phyloP scores from a whole-genome alignment of 768 basidiomycete species.

The Trametopsis cervina region DNA sequence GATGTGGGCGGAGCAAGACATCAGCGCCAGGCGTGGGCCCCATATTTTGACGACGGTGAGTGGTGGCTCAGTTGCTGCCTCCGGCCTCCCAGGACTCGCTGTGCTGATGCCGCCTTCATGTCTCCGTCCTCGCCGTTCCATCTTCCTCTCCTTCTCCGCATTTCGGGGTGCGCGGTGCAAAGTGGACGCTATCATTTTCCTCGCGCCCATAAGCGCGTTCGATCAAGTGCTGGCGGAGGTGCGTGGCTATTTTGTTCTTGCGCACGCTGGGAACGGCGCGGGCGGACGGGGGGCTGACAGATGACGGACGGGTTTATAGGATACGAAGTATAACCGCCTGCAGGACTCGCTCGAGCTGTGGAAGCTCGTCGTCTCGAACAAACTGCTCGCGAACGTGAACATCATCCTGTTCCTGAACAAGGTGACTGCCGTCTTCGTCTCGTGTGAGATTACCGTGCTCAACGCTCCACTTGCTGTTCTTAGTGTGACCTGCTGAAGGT shows the following conservation, averaged over 20 bases:
- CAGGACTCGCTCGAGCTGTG: slow-evolving; percentile 77
- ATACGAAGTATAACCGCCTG: slow-evolving; percentile 64
- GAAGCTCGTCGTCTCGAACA: slow-evolving; percentile 67
- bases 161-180: no score
- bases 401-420: slow-evolving; percentile 78
- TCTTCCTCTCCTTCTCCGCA: no score
- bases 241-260: slow-evolving; percentile 14
- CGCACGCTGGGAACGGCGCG: not conserved
- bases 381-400: slow-evolving; percentile 64
- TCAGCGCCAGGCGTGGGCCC: slow-evolving; percentile 83
- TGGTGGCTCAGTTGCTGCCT: slow-evolving; percentile 10
- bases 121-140: no score
- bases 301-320: slow-evolving; percentile 37
- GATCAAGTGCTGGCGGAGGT: slow-evolving; percentile 81
- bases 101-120: not conserved
- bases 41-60: slow-evolving; percentile 81
- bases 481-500: slow-evolving; percentile 71
- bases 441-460: not conserved
- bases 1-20: slow-evolving; percentile 80
- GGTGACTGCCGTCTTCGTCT: not conserved
- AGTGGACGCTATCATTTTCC: slow-evolving; percentile 87
- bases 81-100: slow-evolving; percentile 4
- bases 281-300: slow-evolving; percentile 5
- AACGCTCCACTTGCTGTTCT: no score
- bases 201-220: slow-evolving; percentile 83